A percentile compares a stretch with the other conserved stretches of the same genome.
Conservation (phyloP, 176 grass and related monocot species). For the Melocanna baccifera region DNA sequence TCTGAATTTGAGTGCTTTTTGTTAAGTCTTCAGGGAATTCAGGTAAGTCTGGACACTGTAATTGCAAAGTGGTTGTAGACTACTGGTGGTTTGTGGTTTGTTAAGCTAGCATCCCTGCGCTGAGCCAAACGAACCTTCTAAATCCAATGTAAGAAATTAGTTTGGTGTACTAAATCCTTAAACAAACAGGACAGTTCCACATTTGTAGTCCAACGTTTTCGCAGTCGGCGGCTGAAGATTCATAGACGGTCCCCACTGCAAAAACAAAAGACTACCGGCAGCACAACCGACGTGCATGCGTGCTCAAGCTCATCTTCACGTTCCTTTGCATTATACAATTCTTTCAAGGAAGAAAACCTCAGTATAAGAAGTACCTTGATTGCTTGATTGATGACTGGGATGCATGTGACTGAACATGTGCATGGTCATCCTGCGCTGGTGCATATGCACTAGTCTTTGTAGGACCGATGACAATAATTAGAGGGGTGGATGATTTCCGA, state of each 20-base stretch:
- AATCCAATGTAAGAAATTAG: slow-evolving; percentile 1
- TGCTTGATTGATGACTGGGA: not conserved
- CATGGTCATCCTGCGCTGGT: not conserved
- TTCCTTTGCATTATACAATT: slow-evolving; percentile 27
- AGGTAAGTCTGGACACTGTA: not conserved
- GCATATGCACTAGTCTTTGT: not conserved
- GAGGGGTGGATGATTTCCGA: too few relatives aligned
- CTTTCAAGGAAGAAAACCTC: not conserved
- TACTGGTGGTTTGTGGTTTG: not conserved
- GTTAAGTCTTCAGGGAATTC: not conserved
- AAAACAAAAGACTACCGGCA: slow-evolving; percentile 6
- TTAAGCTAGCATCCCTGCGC: not conserved
- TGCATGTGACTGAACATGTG: slow-evolving; percentile 30
- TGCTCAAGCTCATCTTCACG: not conserved
- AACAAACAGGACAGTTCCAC: slow-evolving; percentile 1
- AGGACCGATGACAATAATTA: too few relatives aligned
- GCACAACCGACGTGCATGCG: slow-evolving; percentile 6
- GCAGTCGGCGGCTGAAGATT: slow-evolving; percentile 21
- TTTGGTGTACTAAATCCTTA: slow-evolving; percentile 43
- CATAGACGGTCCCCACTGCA: slow-evolving; percentile 3
- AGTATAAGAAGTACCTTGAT: not conserved
- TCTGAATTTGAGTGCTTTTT: not conserved
- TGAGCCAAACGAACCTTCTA: slow-evolving; percentile 36
- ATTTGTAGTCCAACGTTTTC: not conserved
- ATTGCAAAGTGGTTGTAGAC: not conserved